Evolutionary conservation across 176 grass and related monocot species (phyloP).

Genomic region (Carex kokanica): DNA sequence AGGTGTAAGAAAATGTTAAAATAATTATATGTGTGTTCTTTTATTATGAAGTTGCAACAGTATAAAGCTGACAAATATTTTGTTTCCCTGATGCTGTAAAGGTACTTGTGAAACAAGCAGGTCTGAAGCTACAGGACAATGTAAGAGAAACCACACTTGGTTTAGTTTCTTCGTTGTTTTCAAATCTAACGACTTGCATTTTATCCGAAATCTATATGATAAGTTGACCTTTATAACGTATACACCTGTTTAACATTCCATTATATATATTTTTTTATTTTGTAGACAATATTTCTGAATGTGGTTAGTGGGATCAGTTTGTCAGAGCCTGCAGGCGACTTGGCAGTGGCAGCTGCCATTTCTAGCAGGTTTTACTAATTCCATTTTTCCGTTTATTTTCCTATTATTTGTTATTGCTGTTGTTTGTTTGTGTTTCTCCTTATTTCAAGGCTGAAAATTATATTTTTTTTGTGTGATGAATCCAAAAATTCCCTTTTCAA

Average conservation of each 20-base stretch:
- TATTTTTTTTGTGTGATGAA: neutral
- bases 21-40: neutral
- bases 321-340: slow-evolving; percentile 87
- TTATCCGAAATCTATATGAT: slow-evolving; percentile 26
- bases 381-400: neutral
- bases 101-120: slow-evolving; percentile 87
- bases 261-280: slow-evolving; percentile 21
- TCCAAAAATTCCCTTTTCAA: neutral
- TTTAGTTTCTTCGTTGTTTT: slow-evolving; percentile 1
- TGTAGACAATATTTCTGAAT: slow-evolving; percentile 83
- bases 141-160: slow-evolving; percentile 44
- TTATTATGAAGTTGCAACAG: neutral
- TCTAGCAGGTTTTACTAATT: slow-evolving; percentile 67
- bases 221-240: neutral
- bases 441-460: neutral
- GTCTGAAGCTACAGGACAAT: slow-evolving; percentile 75
- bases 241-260: neutral
- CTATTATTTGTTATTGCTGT: neutral
- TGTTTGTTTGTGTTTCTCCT: neutral
- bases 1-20: neutral
- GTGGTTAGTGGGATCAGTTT: slow-evolving; percentile 82
- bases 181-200: neutral
- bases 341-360: slow-evolving; percentile 86
- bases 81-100: slow-evolving; percentile 33
- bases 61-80: slow-evolving; percentile 10